A percentile compares a stretch with the other conserved stretches of the same genome.
Evolutionary conservation across 2,329 filamentous ascomycete genomes (phyloP).

Genomic region (Dothiorella sarmentorum): DNA sequence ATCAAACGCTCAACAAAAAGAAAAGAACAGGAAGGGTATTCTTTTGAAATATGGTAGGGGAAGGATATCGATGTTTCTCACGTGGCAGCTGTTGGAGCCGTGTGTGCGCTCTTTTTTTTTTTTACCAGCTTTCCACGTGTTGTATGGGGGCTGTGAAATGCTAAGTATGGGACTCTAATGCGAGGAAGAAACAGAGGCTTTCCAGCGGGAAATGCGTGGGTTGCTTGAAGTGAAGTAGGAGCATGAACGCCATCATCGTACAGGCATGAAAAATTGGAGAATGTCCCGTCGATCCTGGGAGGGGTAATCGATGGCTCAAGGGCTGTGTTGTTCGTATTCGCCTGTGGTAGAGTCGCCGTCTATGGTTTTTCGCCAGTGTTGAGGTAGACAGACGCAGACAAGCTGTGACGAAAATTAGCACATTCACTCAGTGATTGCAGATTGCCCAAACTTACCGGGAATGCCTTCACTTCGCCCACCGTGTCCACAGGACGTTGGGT

Average conservation of each 20-base stretch:
- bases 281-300: background rate
- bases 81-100: background rate
- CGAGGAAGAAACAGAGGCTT: background rate
- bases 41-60: background rate
- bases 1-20: slow-evolving; percentile 13
- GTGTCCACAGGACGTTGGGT: slow-evolving; percentile 44
- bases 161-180: background rate
- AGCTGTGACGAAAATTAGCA: slow-evolving; percentile 42
- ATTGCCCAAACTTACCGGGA: slow-evolving; percentile 55
- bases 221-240: background rate
- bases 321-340: slow-evolving; percentile 3
- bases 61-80: slow-evolving; percentile 8
- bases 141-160: background rate
- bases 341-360: slow-evolving; percentile 62
- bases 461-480: slow-evolving; percentile 88
- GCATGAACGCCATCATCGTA: slow-evolving; percentile 17
- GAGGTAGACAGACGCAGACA: slow-evolving; percentile 90
- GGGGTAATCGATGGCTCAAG: background rate
- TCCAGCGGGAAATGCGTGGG: background rate
- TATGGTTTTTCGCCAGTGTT: slow-evolving; percentile 96
- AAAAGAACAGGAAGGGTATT: background rate
- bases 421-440: background rate
- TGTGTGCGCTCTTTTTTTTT: background rate
- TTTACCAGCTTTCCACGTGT: background rate
- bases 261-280: slow-evolving; percentile 12